Evolutionary conservation across 345 rosid species (phyloP).

Genomic region (Eucalyptus decipiens): DNA sequence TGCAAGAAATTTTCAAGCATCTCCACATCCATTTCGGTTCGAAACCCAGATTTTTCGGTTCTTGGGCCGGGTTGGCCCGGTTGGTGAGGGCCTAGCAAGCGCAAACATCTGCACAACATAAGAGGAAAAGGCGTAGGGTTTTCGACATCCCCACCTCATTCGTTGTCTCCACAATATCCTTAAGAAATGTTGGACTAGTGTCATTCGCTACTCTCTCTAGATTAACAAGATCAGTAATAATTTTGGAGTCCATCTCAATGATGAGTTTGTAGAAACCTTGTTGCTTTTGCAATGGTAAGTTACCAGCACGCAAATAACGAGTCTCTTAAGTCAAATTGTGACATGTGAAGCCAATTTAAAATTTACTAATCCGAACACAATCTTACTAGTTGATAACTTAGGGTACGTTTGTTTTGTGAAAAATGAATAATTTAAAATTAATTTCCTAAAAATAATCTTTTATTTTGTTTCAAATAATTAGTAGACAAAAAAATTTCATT

Average conservation of each 20-base stretch:
- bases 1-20: not conserved
- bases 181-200: too few relatives aligned
- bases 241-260: too few relatives aligned
- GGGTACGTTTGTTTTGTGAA: fast-evolving
- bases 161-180: not conserved
- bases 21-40: not conserved
- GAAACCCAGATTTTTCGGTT: not conserved
- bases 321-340: not conserved
- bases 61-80: not conserved
- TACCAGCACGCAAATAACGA: not conserved
- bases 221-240: too few relatives aligned
- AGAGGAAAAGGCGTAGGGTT: not conserved
- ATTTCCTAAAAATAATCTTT: not conserved
- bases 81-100: not conserved
- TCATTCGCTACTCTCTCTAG: fast-evolving
- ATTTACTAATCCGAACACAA: not conserved
- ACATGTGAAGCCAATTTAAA: not conserved
- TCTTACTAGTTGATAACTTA: not conserved
- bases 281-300: not conserved
- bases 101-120: not conserved
- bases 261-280: too few relatives aligned
- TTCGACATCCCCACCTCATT: not conserved
- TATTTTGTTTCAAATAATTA: not conserved
- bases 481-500: not conserved
- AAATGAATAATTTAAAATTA: not conserved